Evolutionary conservation across 192 early-diverging fungal genomes (phyloP).

Genomic region (Dissophora globulifera): DNA sequence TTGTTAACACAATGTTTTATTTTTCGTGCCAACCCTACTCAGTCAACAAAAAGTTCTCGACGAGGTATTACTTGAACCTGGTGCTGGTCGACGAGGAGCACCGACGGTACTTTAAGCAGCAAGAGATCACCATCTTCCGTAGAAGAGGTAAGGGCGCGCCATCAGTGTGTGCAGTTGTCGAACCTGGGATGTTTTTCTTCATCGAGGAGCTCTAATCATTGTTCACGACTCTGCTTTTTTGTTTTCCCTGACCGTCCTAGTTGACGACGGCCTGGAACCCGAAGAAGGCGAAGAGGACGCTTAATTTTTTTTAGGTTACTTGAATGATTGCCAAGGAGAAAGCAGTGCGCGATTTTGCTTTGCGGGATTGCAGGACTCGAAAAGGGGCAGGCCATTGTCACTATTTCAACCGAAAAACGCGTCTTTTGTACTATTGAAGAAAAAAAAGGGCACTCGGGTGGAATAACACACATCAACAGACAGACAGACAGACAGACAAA

Average conservation of each 20-base stretch:
- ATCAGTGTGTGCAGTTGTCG: neutral
- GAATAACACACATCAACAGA: too few species aligned
- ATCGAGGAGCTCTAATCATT: neutral
- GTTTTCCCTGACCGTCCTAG: neutral
- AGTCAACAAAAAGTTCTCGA: slow-evolving; percentile 99
- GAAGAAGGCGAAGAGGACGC: slow-evolving; percentile 33
- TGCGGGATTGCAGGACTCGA: too few species aligned
- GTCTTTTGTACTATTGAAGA: too few species aligned
- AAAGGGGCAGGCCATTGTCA: too few species aligned
- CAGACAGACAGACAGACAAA: too few species aligned
- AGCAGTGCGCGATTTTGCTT: too few species aligned
- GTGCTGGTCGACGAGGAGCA: slow-evolving; percentile 99
- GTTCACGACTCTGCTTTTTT: neutral
- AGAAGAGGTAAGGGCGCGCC: slow-evolving; percentile 52
- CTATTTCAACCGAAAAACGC: too few species aligned
- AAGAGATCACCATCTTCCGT: slow-evolving; percentile 91
- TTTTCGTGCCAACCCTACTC: neutral
- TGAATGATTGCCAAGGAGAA: slow-evolving; percentile 1
- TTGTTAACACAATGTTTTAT: too few species aligned
- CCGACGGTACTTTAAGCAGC: slow-evolving; percentile 98
- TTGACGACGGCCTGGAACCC: slow-evolving; percentile 38
- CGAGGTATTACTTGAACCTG: slow-evolving; percentile 96
- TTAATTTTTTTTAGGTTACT: too few species aligned
- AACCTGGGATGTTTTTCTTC: neutral
- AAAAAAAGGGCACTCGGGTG: too few species aligned